Percentiles rank a stretch among this genome's conserved stretches.
These are phyloP conservation scores for Rhizomucor miehei DNA, from an alignment of 371 early-diverging fungal species.

Conservation along the genomic window DNA sequence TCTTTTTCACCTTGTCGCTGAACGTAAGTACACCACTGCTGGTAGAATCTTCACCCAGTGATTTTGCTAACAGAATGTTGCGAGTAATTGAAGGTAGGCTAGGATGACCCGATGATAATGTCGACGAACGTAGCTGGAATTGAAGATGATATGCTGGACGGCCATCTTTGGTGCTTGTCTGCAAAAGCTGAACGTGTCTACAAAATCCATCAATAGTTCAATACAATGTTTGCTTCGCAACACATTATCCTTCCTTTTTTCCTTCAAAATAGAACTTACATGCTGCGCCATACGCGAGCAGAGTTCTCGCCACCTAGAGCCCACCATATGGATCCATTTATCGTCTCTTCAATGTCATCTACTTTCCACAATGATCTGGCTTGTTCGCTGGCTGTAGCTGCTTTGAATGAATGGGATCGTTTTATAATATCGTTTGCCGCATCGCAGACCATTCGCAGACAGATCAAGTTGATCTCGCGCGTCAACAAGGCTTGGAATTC, in stretches of 20 bases:
- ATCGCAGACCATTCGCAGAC: slow-evolving; percentile 39
- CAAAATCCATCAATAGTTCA: not conserved
- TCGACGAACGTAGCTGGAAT: slow-evolving; percentile 11
- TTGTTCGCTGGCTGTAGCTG: slow-evolving; percentile 22
- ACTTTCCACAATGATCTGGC: slow-evolving; percentile 37
- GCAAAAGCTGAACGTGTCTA: slow-evolving; percentile 17
- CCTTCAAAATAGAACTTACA: slow-evolving; percentile 26
- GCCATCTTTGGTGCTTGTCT: slow-evolving; percentile 4
- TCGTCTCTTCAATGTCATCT: slow-evolving; percentile 45
- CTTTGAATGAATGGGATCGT: slow-evolving; percentile 11
- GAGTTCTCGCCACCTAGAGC: slow-evolving; percentile 1
- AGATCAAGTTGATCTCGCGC: slow-evolving; percentile 45
- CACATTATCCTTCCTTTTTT: too few relatives aligned
- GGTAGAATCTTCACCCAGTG: not conserved
- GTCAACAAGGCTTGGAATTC: slow-evolving; percentile 43
- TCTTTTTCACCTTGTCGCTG: slow-evolving; percentile 8
- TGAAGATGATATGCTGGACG: slow-evolving; percentile 19
- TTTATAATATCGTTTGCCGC: slow-evolving; percentile 41
- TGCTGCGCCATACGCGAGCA: slow-evolving; percentile 26
- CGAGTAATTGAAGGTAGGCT: slow-evolving; percentile 9
- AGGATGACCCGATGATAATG: slow-evolving; percentile 3
- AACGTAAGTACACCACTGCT: slow-evolving; percentile 11
- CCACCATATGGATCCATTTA: slow-evolving; percentile 39
- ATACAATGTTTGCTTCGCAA: too few relatives aligned
- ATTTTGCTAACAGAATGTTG: slow-evolving; percentile 10